Evolutionary conservation across 1,139 yeast species (phyloP).

Genomic region (Yamadazyma friedrichii): DNA sequence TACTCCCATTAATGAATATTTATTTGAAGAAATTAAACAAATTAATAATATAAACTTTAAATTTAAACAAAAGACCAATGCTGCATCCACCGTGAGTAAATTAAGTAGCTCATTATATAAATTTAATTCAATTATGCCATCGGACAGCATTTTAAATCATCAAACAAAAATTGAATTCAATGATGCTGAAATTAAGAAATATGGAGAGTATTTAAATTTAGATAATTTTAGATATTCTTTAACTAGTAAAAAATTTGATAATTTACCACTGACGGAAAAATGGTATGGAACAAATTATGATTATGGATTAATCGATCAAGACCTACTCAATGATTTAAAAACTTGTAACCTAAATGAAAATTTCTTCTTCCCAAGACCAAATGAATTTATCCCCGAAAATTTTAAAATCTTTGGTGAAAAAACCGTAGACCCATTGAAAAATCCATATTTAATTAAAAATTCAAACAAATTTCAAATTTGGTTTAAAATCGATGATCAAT

Average conservation of each 20-base stretch:
- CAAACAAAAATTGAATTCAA: slow-evolving; percentile 61
- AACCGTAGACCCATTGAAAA: slow-evolving; percentile 26
- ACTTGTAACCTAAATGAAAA: slow-evolving; percentile 31
- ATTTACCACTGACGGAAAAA: slow-evolving; percentile 47
- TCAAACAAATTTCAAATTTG: slow-evolving; percentile 51
- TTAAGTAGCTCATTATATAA: slow-evolving; percentile 45
- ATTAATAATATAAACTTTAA: slow-evolving; percentile 54
- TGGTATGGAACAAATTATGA: slow-evolving; percentile 92
- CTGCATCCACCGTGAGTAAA: slow-evolving; percentile 59
- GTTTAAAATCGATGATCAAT: slow-evolving; percentile 90
- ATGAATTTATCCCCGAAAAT: slow-evolving; percentile 78
- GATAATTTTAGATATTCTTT: slow-evolving; percentile 63
- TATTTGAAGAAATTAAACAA: slow-evolving; percentile 49
- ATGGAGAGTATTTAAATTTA: slow-evolving; percentile 49
- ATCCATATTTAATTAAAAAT: slow-evolving; percentile 40
- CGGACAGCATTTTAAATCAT: slow-evolving; percentile 57
- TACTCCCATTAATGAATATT: slow-evolving; percentile 53
- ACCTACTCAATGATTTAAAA: slow-evolving; percentile 35
- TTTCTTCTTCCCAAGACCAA: slow-evolving; percentile 65
- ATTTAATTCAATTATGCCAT: slow-evolving; percentile 52
- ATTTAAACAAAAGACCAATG: slow-evolving; percentile 64
- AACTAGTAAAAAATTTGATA: slow-evolving; percentile 49
- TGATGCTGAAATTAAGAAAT: slow-evolving; percentile 51
- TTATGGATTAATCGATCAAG: slow-evolving; percentile 41
- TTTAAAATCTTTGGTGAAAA: slow-evolving; percentile 57